A percentile compares a stretch with the other conserved stretches of the same genome.
Evolutionary conservation across 129 eudicot genomes (phyloP).

Genomic region (Lactuca sativa): DNA sequence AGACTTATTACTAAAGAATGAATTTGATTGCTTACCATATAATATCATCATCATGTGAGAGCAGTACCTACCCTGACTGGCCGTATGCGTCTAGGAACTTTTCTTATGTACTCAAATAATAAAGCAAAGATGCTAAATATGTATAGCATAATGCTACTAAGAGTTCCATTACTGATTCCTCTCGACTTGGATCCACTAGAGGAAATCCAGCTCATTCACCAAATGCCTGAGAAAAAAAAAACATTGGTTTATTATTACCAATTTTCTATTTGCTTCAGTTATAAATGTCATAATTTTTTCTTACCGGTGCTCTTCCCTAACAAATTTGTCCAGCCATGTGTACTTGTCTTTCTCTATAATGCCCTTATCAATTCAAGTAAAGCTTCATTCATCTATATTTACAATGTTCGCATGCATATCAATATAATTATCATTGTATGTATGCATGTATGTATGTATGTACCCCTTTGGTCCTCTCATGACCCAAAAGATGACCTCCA

Average conservation of each 20-base stretch:
- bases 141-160: slow-evolving; percentile 46
- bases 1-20: background rate
- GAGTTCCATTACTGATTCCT: slow-evolving; percentile 35
- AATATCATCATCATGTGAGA: slow-evolving; percentile 40
- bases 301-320: slow-evolving; percentile 59
- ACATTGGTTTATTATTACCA: background rate
- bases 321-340: slow-evolving; percentile 85
- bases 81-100: slow-evolving; percentile 55
- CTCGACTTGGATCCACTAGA: slow-evolving; percentile 34
- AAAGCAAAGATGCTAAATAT: no score
- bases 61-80: slow-evolving; percentile 62
- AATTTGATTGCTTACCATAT: slow-evolving; percentile 29
- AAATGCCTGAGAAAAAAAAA: slow-evolving; percentile 44
- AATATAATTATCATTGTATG: background rate
- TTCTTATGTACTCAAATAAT: slow-evolving; percentile 49
- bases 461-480: slow-evolving; percentile 95
- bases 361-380: slow-evolving; percentile 81
- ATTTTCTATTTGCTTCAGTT: background rate
- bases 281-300: slow-evolving; percentile 10
- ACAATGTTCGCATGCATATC: background rate
- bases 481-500: slow-evolving; percentile 98
- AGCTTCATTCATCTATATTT: slow-evolving; percentile 79
- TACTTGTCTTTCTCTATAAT: slow-evolving; percentile 55
- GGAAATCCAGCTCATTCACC: slow-evolving; percentile 34
- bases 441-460: no score